Conservation (phyloP, 2,329 filamentous ascomycete genomes). For the Aspergillus ustus region DNA sequence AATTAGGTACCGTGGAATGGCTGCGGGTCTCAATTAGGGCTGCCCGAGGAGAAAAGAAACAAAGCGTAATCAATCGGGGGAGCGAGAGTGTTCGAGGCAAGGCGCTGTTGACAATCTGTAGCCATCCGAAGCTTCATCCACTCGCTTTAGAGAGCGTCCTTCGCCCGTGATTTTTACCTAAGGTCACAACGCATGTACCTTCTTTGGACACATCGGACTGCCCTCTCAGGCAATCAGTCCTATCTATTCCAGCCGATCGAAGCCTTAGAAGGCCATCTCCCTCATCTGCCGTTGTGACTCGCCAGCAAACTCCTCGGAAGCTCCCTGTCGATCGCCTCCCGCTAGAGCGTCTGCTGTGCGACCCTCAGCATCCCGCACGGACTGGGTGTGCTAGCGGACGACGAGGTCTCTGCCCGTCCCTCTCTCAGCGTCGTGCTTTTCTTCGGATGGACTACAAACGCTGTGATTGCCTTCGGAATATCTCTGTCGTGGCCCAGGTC, state of each 20-base stretch:
- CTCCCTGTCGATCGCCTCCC: constrained; percentile 16
- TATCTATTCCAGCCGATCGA: not conserved
- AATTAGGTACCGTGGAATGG: constrained; percentile 6
- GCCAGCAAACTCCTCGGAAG: constrained; percentile 10
- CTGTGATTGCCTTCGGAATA: not conserved
- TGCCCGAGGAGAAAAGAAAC: constrained; percentile 3
- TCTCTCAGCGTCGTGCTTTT: constrained; percentile 2
- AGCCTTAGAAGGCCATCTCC: not conserved
- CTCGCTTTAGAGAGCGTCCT: not conserved
- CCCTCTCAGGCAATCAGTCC: not conserved
- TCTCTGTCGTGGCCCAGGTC: not conserved
- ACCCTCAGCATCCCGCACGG: constrained; percentile 11
- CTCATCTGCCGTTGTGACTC: not conserved
- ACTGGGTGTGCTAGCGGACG: constrained; percentile 2
- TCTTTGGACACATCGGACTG: not conserved
- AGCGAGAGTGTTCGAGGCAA: not conserved
- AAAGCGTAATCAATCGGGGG: not conserved
- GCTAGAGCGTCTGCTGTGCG: constrained; percentile 8
- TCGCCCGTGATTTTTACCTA: not conserved
- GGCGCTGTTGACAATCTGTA: constrained; percentile 11
- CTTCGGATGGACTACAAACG: not conserved
- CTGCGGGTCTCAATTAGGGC: constrained; percentile 7
- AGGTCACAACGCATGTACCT: not conserved
- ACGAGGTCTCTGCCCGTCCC: constrained; percentile 4
- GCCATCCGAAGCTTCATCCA: constrained; percentile 8